Conservation (phyloP, 345 rosid genomes). For the Microthlaspi erraticum region DNA sequence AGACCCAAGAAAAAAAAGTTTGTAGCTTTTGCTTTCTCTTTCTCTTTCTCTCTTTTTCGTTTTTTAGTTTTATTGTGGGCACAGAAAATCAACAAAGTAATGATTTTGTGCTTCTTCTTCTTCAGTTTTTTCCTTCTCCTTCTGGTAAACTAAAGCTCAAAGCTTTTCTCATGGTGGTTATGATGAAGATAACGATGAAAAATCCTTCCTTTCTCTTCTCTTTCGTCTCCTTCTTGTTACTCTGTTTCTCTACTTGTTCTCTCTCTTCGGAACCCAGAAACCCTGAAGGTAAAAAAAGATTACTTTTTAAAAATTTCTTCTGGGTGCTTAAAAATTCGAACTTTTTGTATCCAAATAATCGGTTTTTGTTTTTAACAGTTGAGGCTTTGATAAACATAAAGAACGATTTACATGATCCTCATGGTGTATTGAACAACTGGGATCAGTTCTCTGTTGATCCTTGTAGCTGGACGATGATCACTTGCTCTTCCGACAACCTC, state of each 20-base stretch:
- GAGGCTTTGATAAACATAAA: constrained; percentile 75
- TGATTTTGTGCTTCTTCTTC: constrained; percentile 19
- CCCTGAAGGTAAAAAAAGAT: constrained; percentile 70
- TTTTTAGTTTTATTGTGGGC: constrained; percentile 8
- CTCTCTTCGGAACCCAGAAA: constrained; percentile 76
- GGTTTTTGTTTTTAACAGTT: constrained; percentile 49
- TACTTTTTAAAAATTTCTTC: not conserved
- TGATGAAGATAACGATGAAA: constrained; percentile 25
- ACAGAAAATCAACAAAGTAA: constrained; percentile 48
- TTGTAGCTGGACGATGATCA: constrained; percentile 95
- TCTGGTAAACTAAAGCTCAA: constrained; percentile 15
- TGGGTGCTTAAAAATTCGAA: constrained; percentile 4
- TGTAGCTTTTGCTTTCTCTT: constrained; percentile 35
- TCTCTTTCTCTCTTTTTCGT: not conserved
- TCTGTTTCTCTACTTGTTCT: constrained; percentile 44
- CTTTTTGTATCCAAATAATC: not conserved
- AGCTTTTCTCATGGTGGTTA: constrained; percentile 46
- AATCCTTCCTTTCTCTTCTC: constrained; percentile 35
- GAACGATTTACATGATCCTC: constrained; percentile 68
- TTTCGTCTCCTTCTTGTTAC: constrained; percentile 38
- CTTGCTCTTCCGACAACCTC: constrained; percentile 83
- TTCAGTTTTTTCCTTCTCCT: constrained; percentile 31
- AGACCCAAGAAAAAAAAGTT: constrained; percentile 27
- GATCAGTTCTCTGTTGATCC: constrained; percentile 96
- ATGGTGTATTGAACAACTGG: constrained; percentile 92